A percentile compares a stretch with the other conserved stretches of the same genome.
Conservation (phyloP, 2,329 filamentous ascomycete species). For the Microdochium paspali region DNA sequence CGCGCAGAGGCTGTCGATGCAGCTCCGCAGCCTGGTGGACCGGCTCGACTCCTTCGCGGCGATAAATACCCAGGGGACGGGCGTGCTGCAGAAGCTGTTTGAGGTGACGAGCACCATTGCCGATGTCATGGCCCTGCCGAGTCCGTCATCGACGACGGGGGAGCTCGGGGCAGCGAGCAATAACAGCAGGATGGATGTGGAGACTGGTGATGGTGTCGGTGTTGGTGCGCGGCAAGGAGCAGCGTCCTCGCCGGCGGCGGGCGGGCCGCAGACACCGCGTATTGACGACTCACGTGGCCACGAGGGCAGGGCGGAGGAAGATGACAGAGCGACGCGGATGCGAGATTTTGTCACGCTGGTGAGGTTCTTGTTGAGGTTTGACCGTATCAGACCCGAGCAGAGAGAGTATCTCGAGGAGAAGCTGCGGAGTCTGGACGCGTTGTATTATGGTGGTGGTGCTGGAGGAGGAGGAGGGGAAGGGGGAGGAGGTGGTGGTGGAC, state of each 20-base stretch:
- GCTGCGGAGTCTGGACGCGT: neutral
- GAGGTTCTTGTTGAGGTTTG: constrained; percentile 1
- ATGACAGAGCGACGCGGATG: neutral
- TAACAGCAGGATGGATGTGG: too few species aligned
- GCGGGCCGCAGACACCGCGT: too few species aligned
- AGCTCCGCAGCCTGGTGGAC: constrained; percentile 26
- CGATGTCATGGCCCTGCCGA: constrained; percentile 43
- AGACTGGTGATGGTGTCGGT: too few species aligned
- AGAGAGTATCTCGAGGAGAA: neutral
- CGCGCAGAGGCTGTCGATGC: constrained; percentile 24
- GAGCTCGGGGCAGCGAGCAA: neutral
- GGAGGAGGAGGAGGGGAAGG: too few species aligned
- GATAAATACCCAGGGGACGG: constrained; percentile 44
- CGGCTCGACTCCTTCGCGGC: constrained; percentile 26
- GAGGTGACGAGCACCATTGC: constrained; percentile 51
- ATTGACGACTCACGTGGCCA: neutral
- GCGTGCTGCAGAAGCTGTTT: constrained; percentile 49
- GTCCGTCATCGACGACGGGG: neutral
- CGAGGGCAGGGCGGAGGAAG: neutral
- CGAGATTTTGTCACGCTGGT: constrained; percentile 1
- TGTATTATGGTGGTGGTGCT: neutral
- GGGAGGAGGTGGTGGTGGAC: too few species aligned
- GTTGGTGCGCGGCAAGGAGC: too few species aligned
- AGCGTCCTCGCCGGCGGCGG: too few species aligned
- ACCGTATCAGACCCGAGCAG: neutral